These are phyloP conservation scores for Phialophora macrospora DNA, from an alignment of 2,329 filamentous ascomycete genomes.

Conservation along the genomic window DNA sequence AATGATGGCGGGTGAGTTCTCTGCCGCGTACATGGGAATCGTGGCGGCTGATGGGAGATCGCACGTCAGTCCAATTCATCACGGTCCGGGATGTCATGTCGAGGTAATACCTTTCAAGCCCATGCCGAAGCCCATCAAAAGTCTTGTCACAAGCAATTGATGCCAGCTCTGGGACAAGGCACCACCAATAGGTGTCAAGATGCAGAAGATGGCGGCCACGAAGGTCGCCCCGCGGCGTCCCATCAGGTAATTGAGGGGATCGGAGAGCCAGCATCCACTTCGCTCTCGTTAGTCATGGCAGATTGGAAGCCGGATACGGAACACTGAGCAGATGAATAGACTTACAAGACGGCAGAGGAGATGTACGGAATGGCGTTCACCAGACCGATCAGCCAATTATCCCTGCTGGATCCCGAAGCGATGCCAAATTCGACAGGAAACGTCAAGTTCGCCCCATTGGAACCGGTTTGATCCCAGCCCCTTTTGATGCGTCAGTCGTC, in stretches of 20 bases:
- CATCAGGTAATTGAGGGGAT: constrained; percentile 41
- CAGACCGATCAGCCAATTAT: constrained; percentile 50
- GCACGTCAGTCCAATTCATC: neutral
- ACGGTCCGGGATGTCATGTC: too few relatives aligned
- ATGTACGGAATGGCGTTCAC: constrained; percentile 46
- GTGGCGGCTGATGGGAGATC: constrained; percentile 41
- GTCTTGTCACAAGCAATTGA: constrained; percentile 49
- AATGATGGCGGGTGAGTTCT: constrained; percentile 56
- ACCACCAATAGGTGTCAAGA: constrained; percentile 40
- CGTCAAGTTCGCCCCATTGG: constrained; percentile 53
- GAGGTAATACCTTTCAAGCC: constrained; percentile 45
- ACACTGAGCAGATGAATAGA: constrained; percentile 26
- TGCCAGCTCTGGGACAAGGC: constrained; percentile 46
- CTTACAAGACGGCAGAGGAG: constrained; percentile 39
- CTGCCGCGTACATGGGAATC: constrained; percentile 55
- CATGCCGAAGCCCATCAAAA: constrained; percentile 51
- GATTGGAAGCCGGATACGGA: constrained; percentile 39
- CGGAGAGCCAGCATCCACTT: constrained; percentile 46
- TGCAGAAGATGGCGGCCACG: constrained; percentile 41
- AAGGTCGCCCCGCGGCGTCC: constrained; percentile 43
- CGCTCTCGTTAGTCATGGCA: constrained; percentile 45
- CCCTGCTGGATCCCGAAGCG: constrained; percentile 32
- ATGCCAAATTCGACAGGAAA: constrained; percentile 48
- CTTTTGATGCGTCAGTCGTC: neutral
- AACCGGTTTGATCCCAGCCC: constrained; percentile 52